Base-by-base conservation (phyloP, 2,329 filamentous ascomycete genomes). In the Thermoascus crustaceus region DNA sequence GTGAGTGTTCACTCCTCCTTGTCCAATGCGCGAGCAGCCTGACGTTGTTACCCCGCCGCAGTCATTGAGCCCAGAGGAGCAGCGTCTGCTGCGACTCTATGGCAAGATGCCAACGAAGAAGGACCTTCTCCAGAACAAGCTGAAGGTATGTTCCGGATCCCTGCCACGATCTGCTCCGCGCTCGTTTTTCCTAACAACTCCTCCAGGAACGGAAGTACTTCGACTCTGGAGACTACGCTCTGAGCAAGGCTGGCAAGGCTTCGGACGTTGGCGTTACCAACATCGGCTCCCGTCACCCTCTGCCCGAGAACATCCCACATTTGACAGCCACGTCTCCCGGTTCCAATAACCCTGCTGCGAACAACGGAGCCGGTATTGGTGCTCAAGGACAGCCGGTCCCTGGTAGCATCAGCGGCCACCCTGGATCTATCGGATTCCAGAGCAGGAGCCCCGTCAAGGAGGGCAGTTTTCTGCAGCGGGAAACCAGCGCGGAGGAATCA, bases 101-200 rank as follows among this genome's bases (percentile, higher is more conserved):
- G 91, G 91, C 67, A 96, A 96, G 69, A 81, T 96, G 42, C 91
- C 91, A 46, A 94, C 84, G 65, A 91, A 91, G 64, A 93, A 88
- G 63, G 89, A 95, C 64, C 77, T 95, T 55, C 81, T 96, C 53
- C 87, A 93, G 72, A 96, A 96, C 73, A 94, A 96, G 61, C 78
- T 96, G 60, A 95, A 95, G 68, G 76, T 77, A 61, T 17, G 51
- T 27, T 20, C 17, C n/a, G n/a, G n/a, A 16, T 11, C 20, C 25
- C 32, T 41, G 14, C 36, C 17, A 21, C 17, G n/a, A 20, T 27
- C 18, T 23, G n/a, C 18, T n/a, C 22, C 30, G 14, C 35, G 23
- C 21, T 23, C 30, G 19, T 25, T 25, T 9, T 30, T 7, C 7
- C 24, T 31, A 14, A 34, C 9, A 13, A 22, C 8, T 11, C 10